phyloP scores from a whole-genome alignment of 2,329 filamentous ascomycete genomes.

The Colletotrichum liriopes region DNA sequence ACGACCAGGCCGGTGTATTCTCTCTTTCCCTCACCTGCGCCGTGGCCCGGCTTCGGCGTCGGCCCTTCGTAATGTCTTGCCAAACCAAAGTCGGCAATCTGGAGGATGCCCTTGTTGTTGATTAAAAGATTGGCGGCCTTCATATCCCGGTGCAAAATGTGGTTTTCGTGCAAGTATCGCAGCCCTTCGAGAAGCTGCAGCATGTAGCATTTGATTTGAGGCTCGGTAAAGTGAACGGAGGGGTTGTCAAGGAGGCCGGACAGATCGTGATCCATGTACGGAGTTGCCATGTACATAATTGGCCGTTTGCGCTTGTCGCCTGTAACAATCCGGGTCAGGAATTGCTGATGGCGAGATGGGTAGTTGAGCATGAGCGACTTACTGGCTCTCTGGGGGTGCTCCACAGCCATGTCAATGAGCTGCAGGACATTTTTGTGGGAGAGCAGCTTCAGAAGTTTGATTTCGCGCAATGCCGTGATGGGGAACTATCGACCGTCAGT shows the following conservation, averaged over 20 bases:
- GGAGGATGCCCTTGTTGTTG: slow-evolving; percentile 91
- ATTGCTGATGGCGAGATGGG: slow-evolving; percentile 27
- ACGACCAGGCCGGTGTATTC: slow-evolving; percentile 98
- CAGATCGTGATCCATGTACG: slow-evolving; percentile 99
- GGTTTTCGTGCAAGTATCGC: slow-evolving; percentile 88
- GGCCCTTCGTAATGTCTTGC: slow-evolving; percentile 93
- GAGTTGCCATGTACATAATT: slow-evolving; percentile 98
- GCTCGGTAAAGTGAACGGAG: slow-evolving; percentile 85
- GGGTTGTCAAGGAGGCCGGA: slow-evolving; percentile 97
- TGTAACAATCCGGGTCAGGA: slow-evolving; percentile 53
- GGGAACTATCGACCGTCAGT: slow-evolving; percentile 75
- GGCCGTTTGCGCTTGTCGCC: slow-evolving; percentile 85
- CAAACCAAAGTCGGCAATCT: slow-evolving; percentile 97
- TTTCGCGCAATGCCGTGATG: slow-evolving; percentile 97
- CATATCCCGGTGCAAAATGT: slow-evolving; percentile 97
- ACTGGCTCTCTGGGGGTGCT: slow-evolving; percentile 77
- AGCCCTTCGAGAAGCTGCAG: slow-evolving; percentile 92
- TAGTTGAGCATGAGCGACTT: slow-evolving; percentile 49
- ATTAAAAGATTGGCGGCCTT: slow-evolving; percentile 98
- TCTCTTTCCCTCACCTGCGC: slow-evolving; percentile 86
- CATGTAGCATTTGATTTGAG: slow-evolving; percentile 99
- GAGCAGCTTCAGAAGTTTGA: slow-evolving; percentile 97
- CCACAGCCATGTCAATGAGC: slow-evolving; percentile 96
- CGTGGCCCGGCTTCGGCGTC: slow-evolving; percentile 81
- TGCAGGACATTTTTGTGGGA: slow-evolving; percentile 90